Evolutionary conservation across 2,329 filamentous ascomycete genomes (phyloP).

Genomic region (Epichloe sibirici): DNA sequence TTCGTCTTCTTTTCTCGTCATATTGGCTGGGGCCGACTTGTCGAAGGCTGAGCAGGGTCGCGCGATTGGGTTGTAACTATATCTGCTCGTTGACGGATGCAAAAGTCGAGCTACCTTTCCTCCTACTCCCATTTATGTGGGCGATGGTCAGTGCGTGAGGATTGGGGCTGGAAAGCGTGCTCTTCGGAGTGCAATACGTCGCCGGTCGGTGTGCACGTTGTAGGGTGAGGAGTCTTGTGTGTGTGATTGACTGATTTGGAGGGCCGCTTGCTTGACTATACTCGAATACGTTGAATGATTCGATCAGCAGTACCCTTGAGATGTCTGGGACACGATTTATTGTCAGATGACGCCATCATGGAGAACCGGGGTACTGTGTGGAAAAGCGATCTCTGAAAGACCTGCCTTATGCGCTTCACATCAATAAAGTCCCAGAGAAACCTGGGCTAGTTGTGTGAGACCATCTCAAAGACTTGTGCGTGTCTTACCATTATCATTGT

Average conservation of each 20-base stretch:
- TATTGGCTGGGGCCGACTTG: background rate
- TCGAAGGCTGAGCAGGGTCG: background rate
- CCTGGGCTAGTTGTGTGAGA: background rate
- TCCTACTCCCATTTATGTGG: background rate
- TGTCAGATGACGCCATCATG: background rate
- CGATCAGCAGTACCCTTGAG: background rate
- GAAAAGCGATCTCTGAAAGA: slow-evolving; percentile 4
- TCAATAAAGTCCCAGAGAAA: background rate
- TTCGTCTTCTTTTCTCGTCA: background rate
- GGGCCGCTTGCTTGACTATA: background rate
- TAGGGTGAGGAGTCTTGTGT: background rate
- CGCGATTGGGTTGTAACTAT: background rate
- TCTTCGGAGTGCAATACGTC: background rate
- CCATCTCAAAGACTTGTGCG: background rate
- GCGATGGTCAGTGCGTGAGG: background rate
- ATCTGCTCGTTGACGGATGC: background rate
- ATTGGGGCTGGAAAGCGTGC: background rate
- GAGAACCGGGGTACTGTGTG: slow-evolving; percentile 1
- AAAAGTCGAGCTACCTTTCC: background rate
- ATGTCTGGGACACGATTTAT: background rate
- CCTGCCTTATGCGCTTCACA: background rate
- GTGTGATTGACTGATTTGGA: background rate
- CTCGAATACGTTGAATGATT: background rate
- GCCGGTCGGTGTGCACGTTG: background rate
- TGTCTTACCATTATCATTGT: background rate